Evolutionary conservation across 2,329 filamentous ascomycete genomes (phyloP), one percentile per base, ranked within the genome.

Genomic region (Fusarium metavorans): DNA sequence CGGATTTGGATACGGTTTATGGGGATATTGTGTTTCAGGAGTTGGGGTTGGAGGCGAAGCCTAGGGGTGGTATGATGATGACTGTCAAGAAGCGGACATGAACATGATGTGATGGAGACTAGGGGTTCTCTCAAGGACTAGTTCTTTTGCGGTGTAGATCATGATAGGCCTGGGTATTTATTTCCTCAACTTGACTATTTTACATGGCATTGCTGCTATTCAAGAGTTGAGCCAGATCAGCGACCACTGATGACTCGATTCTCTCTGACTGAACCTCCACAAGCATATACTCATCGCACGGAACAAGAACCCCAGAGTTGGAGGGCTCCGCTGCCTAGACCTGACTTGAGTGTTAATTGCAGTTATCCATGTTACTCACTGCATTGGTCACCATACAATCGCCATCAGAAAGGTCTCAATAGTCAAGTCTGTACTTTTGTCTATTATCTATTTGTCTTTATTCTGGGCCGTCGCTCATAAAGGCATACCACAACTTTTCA

Each of bases 21-120:
- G 76, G 78, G 10, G 76, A 81, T 54, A 57, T 67, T 16, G 59
- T 70, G 5, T 77, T 79, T 52, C 77, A 77, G 43, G 67, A 76
- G 64, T 41, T 77, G 35, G 72, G 58, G 1, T 43, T 77, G 30
- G 77, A 79, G 54, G 72, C 67, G 13, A 76, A 67, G 35, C 75
- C 69, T 8, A 60, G 74, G 41, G 67, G 74, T 13, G 67, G 68
- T 1, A 78, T 78, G 77, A 77, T 74, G 74, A 76, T 79, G 75
- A 75, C 14, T 25, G 71, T 77, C 4, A 71, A 35, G 34, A 72
- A 68, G 16, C 60, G 57, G 39, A 20, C 25, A 34, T 32, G 30
- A 30, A 10, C 30, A 30, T 30, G 30, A 30, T 30, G 30, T 30
- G 30, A 30, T 30, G 30, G 30, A 30, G 30, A 30, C 2, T 2